These are phyloP conservation scores for Solanum clarkiae DNA, from an alignment of 257 asterid genomes.

Conservation along the genomic window DNA sequence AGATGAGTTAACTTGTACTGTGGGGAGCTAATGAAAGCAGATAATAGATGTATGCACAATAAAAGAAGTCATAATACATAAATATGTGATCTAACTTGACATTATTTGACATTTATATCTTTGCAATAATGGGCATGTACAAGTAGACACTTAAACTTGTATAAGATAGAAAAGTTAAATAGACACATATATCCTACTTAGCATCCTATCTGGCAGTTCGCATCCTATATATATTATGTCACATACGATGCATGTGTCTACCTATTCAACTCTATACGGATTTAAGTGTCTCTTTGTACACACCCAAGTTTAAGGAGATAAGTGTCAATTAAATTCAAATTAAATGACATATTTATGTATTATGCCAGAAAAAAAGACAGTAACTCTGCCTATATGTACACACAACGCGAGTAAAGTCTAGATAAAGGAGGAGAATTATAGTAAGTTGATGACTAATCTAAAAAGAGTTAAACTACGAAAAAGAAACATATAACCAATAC, in stretches of 20 bases:
- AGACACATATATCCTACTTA: neutral
- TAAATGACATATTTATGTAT: too few relatives aligned
- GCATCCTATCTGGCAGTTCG: neutral
- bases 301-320: too few relatives aligned
- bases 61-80: too few relatives aligned
- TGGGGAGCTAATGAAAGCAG: neutral
- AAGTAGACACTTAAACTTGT: too few relatives aligned
- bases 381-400: neutral
- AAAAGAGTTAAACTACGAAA: neutral
- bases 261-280: neutral
- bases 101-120: neutral
- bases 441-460: neutral
- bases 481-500: neutral
- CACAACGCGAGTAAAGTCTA: neutral
- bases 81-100: neutral
- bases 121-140: too few relatives aligned
- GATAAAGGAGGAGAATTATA: neutral
- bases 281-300: too few relatives aligned
- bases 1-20: neutral
- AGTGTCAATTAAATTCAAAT: too few relatives aligned
- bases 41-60: neutral
- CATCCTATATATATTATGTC: neutral
- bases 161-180: too few relatives aligned
- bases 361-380: neutral
- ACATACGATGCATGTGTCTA: neutral